These are phyloP conservation scores for Plasmodium inui DNA, from an alignment of 169 alveolate genomes.

Conservation along the genomic window DNA sequence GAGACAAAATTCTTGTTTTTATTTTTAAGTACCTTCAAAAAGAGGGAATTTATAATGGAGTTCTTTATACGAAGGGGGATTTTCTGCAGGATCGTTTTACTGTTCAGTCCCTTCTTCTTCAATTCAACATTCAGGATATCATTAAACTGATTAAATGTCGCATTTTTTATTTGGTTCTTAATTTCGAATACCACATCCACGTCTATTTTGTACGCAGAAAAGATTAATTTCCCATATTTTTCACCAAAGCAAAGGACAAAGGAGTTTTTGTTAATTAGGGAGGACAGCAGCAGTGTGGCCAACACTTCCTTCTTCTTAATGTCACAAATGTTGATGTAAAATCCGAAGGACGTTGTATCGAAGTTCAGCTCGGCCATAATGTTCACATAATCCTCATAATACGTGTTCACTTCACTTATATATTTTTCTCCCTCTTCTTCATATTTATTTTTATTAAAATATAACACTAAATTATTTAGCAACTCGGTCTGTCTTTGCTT, in stretches of 20 bases:
- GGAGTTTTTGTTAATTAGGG: slow-evolving; percentile 63
- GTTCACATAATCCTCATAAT: slow-evolving; percentile 67
- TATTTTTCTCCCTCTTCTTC: slow-evolving; percentile 76
- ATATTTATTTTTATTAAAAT: slow-evolving; percentile 67
- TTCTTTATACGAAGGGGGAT: slow-evolving; percentile 60
- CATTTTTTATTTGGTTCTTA: slow-evolving; percentile 60
- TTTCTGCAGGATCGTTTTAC: slow-evolving; percentile 52
- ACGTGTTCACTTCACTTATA: slow-evolving; percentile 47
- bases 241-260: slow-evolving; percentile 67
- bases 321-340: slow-evolving; percentile 49
- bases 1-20: slow-evolving; percentile 62
- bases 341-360: slow-evolving; percentile 67
- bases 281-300: slow-evolving; percentile 42
- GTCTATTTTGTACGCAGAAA: slow-evolving; percentile 69
- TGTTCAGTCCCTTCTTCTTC: slow-evolving; percentile 46
- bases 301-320: slow-evolving; percentile 64
- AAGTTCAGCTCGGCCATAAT: slow-evolving; percentile 63
- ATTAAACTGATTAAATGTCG: slow-evolving; percentile 55
- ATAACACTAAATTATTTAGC: slow-evolving; percentile 62
- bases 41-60: slow-evolving; percentile 39
- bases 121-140: slow-evolving; percentile 65
- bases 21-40: slow-evolving; percentile 60
- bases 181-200: slow-evolving; percentile 70
- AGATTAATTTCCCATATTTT: slow-evolving; percentile 65
- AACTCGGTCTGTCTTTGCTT: slow-evolving; percentile 56